Conservation (phyloP, 305 asterid genomes). For the Plantago coronopus region DNA sequence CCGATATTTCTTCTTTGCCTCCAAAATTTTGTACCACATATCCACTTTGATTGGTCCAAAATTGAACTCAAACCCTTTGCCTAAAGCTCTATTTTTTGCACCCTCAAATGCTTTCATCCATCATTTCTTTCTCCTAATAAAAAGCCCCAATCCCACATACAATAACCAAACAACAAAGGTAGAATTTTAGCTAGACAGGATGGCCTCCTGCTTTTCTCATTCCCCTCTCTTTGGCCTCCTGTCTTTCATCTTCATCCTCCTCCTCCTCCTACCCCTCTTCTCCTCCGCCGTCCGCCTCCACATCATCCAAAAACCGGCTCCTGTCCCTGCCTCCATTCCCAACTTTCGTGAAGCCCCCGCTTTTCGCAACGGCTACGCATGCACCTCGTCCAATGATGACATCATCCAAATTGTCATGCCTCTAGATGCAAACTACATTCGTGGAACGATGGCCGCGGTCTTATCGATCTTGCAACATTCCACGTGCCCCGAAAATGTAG, state of each 20-base stretch:
- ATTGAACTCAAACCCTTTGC: slow-evolving; percentile 2
- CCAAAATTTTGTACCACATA: slow-evolving; percentile 10
- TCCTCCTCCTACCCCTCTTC: slow-evolving; percentile 24
- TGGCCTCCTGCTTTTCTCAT: slow-evolving; percentile 18
- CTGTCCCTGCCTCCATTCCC: slow-evolving; percentile 15
- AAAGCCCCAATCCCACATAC: neutral
- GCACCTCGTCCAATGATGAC: slow-evolving; percentile 18
- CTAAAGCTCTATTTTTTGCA: slow-evolving; percentile 7
- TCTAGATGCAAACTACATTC: slow-evolving; percentile 44
- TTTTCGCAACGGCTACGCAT: slow-evolving; percentile 38
- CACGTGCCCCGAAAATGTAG: slow-evolving; percentile 45
- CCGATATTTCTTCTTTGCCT: slow-evolving; percentile 16
- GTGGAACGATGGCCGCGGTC: slow-evolving; percentile 52
- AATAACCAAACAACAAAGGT: neutral
- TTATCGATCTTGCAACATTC: slow-evolving; percentile 48
- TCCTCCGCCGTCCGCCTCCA: slow-evolving; percentile 12
- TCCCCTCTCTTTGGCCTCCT: slow-evolving; percentile 38
- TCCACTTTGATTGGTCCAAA: slow-evolving; percentile 9
- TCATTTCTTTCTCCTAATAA: slow-evolving; percentile 11
- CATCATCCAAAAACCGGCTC: slow-evolving; percentile 13
- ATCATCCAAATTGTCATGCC: slow-evolving; percentile 51
- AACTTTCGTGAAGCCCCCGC: slow-evolving; percentile 40
- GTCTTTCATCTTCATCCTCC: slow-evolving; percentile 23
- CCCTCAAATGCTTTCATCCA: slow-evolving; percentile 12
- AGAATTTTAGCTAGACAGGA: slow-evolving; percentile 10